phyloP scores from a whole-genome alignment of 1,284 basidiomycete species.

The Ganoderma sp. region DNA sequence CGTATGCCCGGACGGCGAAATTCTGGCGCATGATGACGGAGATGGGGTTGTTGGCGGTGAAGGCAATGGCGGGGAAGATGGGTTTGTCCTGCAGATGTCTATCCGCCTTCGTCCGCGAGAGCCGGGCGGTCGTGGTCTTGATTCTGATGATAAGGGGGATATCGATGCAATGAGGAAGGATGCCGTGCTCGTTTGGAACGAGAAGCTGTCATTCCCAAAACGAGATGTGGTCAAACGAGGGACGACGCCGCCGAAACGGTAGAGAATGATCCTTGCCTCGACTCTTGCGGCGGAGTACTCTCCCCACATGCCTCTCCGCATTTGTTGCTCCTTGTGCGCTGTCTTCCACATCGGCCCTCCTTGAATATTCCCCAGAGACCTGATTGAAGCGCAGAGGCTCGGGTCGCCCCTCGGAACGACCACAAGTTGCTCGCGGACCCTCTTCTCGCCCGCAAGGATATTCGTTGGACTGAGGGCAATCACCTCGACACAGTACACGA shows the following conservation, averaged over 20 bases:
- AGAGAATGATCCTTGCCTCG: background rate
- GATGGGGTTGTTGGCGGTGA: background rate
- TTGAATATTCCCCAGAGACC: background rate
- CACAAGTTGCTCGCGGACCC: background rate
- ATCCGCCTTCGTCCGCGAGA: background rate
- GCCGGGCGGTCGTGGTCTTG: background rate
- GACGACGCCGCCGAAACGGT: background rate
- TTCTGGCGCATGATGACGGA: background rate
- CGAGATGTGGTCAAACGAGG: background rate
- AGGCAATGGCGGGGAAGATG: background rate
- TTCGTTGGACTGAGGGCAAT: background rate
- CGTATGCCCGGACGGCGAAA: background rate
- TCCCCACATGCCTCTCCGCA: background rate
- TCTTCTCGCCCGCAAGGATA: background rate
- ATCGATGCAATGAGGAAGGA: background rate
- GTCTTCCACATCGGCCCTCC: conserved; percentile 2
- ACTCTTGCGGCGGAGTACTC: background rate
- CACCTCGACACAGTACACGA: background rate
- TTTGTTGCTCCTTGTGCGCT: background rate
- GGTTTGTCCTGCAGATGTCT: background rate
- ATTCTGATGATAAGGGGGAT: background rate
- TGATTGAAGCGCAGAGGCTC: background rate
- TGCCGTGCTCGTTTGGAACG: conserved; percentile 1
- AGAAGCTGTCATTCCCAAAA: background rate
- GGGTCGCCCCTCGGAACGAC: conserved; percentile 1